phyloP scores from a whole-genome alignment of 768 basidiomycete species.

The Gyrodon lividus region DNA sequence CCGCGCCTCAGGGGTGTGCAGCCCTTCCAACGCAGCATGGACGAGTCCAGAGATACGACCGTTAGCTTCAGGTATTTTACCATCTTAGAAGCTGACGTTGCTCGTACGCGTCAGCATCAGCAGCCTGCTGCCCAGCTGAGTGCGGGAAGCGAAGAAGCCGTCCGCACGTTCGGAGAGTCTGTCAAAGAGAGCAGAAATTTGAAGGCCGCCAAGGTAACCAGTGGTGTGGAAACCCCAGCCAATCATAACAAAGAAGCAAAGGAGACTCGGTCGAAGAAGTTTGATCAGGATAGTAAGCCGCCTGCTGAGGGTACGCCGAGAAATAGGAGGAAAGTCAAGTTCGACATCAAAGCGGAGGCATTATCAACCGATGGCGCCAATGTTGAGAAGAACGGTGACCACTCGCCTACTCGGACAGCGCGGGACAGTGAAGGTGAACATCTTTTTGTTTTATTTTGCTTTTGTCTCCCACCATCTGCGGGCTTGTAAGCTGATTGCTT shows the following conservation, averaged over 20 bases:
- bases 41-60: constrained; percentile 43
- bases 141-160: constrained; percentile 10
- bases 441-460: constrained; percentile 1
- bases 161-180: constrained; percentile 2
- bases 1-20: constrained; percentile 27
- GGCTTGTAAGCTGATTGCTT: constrained; percentile 1
- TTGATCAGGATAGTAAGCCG: constrained; percentile 21
- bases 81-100: constrained; percentile 42
- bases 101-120: constrained; percentile 24
- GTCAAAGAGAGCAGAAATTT: constrained; percentile 12
- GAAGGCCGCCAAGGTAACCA: constrained; percentile 11
- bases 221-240: neutral
- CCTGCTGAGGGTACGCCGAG: constrained; percentile 39
- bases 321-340: constrained; percentile 70
- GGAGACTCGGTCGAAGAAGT: constrained; percentile 16
- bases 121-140: constrained; percentile 5
- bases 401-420: constrained; percentile 17
- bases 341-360: constrained; percentile 64
- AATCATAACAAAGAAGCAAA: constrained; percentile 11
- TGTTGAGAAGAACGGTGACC: constrained; percentile 33
- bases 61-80: constrained; percentile 48
- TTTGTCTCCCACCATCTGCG: neutral
- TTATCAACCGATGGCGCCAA: constrained; percentile 44
- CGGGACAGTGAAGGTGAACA: constrained; percentile 47
- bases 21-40: constrained; percentile 48